Evolutionary conservation across 2,329 filamentous ascomycete genomes (phyloP), one percentile per base, ranked within the genome.

Genomic region (Penicillium sp.): DNA sequence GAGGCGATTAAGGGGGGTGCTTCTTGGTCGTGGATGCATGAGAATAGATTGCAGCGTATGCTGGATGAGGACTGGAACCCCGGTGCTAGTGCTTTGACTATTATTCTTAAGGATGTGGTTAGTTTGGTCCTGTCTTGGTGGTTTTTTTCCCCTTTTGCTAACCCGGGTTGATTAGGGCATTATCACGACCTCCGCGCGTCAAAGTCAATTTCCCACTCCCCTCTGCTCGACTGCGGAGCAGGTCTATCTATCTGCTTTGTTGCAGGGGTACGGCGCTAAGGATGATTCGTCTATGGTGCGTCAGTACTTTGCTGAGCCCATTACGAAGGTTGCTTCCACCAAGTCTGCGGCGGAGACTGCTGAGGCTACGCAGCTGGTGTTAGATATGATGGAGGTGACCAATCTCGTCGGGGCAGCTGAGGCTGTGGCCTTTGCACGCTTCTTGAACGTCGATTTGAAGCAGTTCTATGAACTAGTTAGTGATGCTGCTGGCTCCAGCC

Each of bases 161-260:
- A n/a, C n/a, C n/a, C n/a, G n/a, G n/a, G n/a, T n/a, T 18, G 11
- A 41, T 16, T 35, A 78, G 62, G 76, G 79, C 41, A 88, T 88
- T 67, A 86, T 88, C 64, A 87, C 84, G 1, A 78, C 80, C 22
- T 82, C 82, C 50, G 82, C 83, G 1, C 74, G 82, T 16, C 72
- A 79, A 35, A 69, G 73, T 46, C 72, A 74, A 25, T 87, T 85
- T 64, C 77, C 82, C 0, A 78, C 78, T 1, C 81, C 81, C 0
- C 78, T 88, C 62, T 80, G 79, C 47, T 78, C 77, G 31, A 75
- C 77, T 0, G 83, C 84, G 10, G 84, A 88, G 67, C 82, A 86
- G 64, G 75, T 80, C 25, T 87, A 86, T 62, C 77, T 85, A 47
- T 69, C 79, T 25, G 81, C 77, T 12, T 66, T 86, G 7, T 73